Evolutionary conservation across 441 rosid genomes (phyloP).

Genomic region (Eutrema salsugineum): DNA sequence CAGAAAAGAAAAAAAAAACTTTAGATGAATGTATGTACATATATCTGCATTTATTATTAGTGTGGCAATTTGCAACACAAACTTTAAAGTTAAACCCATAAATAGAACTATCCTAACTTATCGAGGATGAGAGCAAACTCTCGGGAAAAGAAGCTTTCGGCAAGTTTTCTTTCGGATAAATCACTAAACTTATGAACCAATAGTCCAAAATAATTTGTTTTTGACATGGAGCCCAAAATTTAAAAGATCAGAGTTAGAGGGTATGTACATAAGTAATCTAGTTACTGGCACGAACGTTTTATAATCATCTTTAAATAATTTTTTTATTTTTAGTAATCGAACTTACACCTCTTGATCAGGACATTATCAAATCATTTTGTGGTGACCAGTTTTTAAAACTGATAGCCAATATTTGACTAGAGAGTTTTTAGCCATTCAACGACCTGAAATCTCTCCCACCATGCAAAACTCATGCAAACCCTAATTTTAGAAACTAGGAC

Average conservation of each 20-base stretch:
- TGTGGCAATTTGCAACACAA: too few species aligned
- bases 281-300: neutral
- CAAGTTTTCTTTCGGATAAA: neutral
- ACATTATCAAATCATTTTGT: constrained; percentile 5
- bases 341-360: constrained; percentile 8
- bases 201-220: neutral
- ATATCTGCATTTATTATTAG: too few species aligned
- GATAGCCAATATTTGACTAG: constrained; percentile 1
- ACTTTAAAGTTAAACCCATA: too few species aligned
- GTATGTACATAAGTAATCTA: neutral
- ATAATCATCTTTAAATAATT: neutral
- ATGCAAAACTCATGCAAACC: constrained; percentile 6
- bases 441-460: constrained; percentile 16
- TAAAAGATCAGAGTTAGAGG: neutral
- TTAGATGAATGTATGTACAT: too few species aligned
- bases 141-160: neutral
- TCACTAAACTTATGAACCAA: neutral
- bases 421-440: constrained; percentile 19
- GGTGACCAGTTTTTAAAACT: neutral
- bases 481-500: constrained; percentile 27
- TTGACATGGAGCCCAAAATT: neutral
- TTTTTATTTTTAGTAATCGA: constrained; percentile 17
- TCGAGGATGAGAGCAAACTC: neutral
- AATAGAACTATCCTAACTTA: too few species aligned
- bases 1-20: too few species aligned